Base-by-base conservation (phyloP, 768 basidiomycete genomes). In the Cystobasidium tubakii region DNA sequence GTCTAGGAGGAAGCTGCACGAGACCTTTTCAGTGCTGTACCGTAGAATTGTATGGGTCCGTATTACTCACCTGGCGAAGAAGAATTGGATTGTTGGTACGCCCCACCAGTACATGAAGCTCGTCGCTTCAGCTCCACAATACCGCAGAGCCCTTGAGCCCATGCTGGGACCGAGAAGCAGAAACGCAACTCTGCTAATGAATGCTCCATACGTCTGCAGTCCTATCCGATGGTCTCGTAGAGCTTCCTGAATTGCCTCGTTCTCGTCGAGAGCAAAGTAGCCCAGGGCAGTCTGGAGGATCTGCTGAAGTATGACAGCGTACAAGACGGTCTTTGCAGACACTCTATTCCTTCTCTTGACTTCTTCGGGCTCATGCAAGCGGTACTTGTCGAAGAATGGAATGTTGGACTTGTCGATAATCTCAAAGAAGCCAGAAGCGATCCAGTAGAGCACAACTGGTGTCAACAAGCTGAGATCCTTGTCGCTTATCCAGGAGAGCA, bases 291-390 rank as follows among this genome's bases (percentile, higher is more conserved):
- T 95, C 82, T 98, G 96, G 4, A 96, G 78, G 23, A 85, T 79
- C 74, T 99, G 96, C 80, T 99, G 96, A 55, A 92, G 76, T 10
- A 95, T 63, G 67, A 99, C 94, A 0, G 91, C 90, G 77, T 83
- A 81, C 42, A 95, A 78, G 74, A 99, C 95, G 74, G 92, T 80
- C 1, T 79, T 66, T 10, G 87, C 86, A 0, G 90, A 87, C 1
- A 86, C 93, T 10, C 86, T 84, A 80, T 98, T 98, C 72, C 87
- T 84, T 1, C 86, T 81, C 73, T 84, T 84, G 74, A 92, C 87
- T 79, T 98, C 94, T 17, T 83, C 84, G 0, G 90, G 89, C 64
- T 92, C 90, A 81, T 99, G 95, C 57, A 98, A 89, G 54, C 92
- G 86, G 81, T 91, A 88, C 73, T 86, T 87, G 76, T 94, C 88